Evolutionary conservation across 2,329 filamentous ascomycete genomes (phyloP).

Genomic region (Cadophora malorum): DNA sequence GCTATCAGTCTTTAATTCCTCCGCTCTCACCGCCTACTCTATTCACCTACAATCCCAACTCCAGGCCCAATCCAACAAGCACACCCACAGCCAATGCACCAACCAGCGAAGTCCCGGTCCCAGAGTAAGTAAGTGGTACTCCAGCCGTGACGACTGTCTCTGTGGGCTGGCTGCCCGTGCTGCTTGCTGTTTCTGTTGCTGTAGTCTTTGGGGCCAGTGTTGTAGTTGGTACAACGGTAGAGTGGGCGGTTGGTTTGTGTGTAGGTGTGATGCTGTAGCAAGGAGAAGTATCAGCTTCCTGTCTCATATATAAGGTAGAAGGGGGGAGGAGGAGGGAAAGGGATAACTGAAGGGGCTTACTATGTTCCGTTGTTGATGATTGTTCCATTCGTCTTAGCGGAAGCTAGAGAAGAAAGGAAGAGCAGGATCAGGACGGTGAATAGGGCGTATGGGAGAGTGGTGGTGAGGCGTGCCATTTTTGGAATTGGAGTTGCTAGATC

Average conservation of each 20-base stretch:
- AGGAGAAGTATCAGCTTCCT: not conserved
- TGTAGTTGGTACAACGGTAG: not conserved
- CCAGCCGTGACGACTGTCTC: not conserved
- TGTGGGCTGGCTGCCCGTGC: not conserved
- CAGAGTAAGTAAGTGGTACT: not conserved
- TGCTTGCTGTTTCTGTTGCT: not conserved
- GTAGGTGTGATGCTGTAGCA: constrained; percentile 15
- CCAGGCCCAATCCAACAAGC: not conserved
- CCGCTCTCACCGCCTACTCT: too few species aligned
- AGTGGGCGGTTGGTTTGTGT: not conserved
- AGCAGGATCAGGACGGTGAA: constrained; percentile 10
- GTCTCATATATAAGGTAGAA: too few species aligned
- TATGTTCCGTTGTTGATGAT: constrained; percentile 9
- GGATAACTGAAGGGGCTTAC: constrained; percentile 11
- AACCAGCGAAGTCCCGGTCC: not conserved
- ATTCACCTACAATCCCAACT: not conserved
- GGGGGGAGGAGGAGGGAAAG: not conserved
- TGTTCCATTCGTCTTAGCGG: constrained; percentile 21
- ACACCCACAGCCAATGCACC: not conserved
- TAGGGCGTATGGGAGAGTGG: constrained; percentile 18
- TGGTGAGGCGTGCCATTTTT: constrained; percentile 25
- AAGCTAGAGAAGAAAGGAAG: constrained; percentile 14
- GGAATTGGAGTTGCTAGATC: not conserved
- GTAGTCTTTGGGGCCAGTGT: constrained; percentile 3
- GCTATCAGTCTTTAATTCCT: not conserved